A percentile compares a stretch with the other conserved stretches of the same genome.
These are phyloP conservation scores for Phytophthora sp. DNA, from an alignment of 352 stramenopile genomes.

Conservation along the genomic window DNA sequence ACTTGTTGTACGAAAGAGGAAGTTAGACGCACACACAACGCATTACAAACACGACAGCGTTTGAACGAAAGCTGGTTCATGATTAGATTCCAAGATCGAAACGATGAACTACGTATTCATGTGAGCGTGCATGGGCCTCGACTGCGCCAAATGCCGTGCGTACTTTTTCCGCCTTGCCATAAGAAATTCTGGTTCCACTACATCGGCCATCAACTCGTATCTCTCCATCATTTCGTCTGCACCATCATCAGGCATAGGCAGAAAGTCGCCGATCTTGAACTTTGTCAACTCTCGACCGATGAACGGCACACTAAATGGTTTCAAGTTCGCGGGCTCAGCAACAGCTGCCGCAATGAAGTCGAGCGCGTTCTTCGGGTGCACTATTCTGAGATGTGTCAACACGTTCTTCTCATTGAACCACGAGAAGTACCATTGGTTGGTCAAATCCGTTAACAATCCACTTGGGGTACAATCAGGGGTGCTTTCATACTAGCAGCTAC, in stretches of 20 bases:
- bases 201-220: constrained; percentile 26
- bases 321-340: constrained; percentile 5
- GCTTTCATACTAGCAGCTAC: not conserved
- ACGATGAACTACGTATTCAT: constrained; percentile 18
- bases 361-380: constrained; percentile 8
- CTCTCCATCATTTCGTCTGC: constrained; percentile 37
- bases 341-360: constrained; percentile 8
- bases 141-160: constrained; percentile 30
- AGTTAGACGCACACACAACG: too few species aligned
- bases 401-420: constrained; percentile 16
- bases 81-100: too few species aligned
- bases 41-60: too few species aligned
- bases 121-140: constrained; percentile 33
- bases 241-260: constrained; percentile 20
- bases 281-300: not conserved
- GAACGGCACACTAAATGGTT: constrained; percentile 2
- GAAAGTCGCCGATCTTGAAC: constrained; percentile 27
- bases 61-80: too few species aligned
- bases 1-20: too few species aligned
- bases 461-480: not conserved
- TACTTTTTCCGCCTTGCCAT: constrained; percentile 35
- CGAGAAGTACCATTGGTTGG: not conserved
- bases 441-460: not conserved
- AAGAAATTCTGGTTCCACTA: constrained; percentile 34
- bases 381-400: constrained; percentile 6